Conservation (phyloP, 192 early-diverging fungal genomes). For the Thamnidium elegans region DNA sequence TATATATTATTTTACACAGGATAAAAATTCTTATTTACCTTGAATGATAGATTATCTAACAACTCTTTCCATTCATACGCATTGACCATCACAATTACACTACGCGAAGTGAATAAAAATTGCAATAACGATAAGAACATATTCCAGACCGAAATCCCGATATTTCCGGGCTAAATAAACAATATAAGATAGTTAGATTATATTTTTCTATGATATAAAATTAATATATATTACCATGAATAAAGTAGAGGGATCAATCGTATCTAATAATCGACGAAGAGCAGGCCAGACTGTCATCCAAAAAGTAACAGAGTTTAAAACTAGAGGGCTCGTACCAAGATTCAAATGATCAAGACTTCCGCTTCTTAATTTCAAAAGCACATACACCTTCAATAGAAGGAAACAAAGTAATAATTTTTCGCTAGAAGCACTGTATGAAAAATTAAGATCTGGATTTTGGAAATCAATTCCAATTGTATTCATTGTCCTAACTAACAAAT, state of each 20-base stretch:
- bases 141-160: slow-evolving; percentile 31
- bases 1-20: neutral
- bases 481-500: slow-evolving; percentile 35
- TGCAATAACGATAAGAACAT: slow-evolving; percentile 40
- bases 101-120: slow-evolving; percentile 35
- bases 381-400: slow-evolving; percentile 41
- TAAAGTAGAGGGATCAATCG: slow-evolving; percentile 14
- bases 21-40: slow-evolving; percentile 20
- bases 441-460: slow-evolving; percentile 31
- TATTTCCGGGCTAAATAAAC: slow-evolving; percentile 19
- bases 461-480: slow-evolving; percentile 34
- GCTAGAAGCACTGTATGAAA: slow-evolving; percentile 34
- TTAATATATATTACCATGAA: neutral
- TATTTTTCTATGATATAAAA: neutral
- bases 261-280: slow-evolving; percentile 13
- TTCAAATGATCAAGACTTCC: neutral
- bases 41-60: slow-evolving; percentile 28
- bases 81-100: slow-evolving; percentile 33
- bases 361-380: slow-evolving; percentile 29
- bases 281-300: slow-evolving; percentile 30
- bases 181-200: neutral
- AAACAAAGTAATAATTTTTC: slow-evolving; percentile 40
- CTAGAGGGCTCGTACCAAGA: neutral
- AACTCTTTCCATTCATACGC: slow-evolving; percentile 40
- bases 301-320: slow-evolving; percentile 11